Evolutionary conservation across 2,329 filamentous ascomycete species (phyloP).

Genomic region (Microcyclosporella mali): DNA sequence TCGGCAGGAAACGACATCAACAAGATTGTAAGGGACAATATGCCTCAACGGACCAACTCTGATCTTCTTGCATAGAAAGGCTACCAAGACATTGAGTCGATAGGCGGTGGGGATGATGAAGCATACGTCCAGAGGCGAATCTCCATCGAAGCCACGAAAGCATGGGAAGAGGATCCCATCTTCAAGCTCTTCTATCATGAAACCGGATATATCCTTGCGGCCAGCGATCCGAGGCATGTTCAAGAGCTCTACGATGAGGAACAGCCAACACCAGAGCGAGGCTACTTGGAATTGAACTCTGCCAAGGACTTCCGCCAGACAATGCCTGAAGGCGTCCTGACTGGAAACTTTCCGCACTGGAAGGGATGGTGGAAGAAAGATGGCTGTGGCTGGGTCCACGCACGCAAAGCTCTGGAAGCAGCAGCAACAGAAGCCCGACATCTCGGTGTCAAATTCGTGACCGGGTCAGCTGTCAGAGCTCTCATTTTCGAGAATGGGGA

Average conservation of each 20-base stretch:
- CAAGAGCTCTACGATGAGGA: conserved; percentile 17
- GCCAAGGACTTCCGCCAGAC: conserved; percentile 44
- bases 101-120: conserved; percentile 28
- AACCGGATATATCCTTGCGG: conserved; percentile 45
- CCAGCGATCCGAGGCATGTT: conserved; percentile 36
- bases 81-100: conserved; percentile 17
- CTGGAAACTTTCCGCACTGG: conserved; percentile 47
- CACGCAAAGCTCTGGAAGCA: conserved; percentile 44
- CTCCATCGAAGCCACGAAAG: conserved; percentile 34
- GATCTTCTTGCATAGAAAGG: conserved; percentile 8
- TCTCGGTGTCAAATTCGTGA: conserved; percentile 45
- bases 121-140: conserved; percentile 32
- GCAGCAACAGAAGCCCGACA: conserved; percentile 41
- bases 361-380: conserved; percentile 43
- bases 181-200: conserved; percentile 42
- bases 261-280: conserved; percentile 18
- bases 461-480: conserved; percentile 35
- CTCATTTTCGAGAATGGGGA: conserved; percentile 33
- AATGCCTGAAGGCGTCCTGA: conserved; percentile 49
- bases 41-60: conserved; percentile 20
- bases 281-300: conserved; percentile 33
- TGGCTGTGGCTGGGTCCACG: conserved; percentile 51
- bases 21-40: conserved; percentile 47
- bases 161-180: conserved; percentile 40
- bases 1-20: conserved; percentile 49